Percentiles rank a stretch among this genome's conserved stretches.
phyloP scores from a whole-genome alignment of 495 filamentous ascomycete species.

The Annulohypoxylon moriforme region DNA sequence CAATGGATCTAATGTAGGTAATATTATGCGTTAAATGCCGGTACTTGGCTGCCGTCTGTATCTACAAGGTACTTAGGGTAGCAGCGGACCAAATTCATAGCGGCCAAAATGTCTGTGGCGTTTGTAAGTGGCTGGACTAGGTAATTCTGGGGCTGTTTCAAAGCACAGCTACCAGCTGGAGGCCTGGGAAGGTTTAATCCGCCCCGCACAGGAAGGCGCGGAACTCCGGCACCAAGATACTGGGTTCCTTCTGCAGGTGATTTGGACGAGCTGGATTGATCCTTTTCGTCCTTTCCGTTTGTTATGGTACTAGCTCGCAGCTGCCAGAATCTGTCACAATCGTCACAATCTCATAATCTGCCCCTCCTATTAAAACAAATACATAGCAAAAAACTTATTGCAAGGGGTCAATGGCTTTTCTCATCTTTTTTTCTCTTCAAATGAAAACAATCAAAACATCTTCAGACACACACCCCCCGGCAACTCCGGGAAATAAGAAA shows the following conservation, averaged over 20 bases:
- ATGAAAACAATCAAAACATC: slow-evolving; percentile 29
- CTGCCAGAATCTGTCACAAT: slow-evolving; percentile 1
- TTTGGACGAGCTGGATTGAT: slow-evolving; percentile 16
- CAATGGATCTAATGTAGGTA: slow-evolving; percentile 3
- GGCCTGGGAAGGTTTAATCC: slow-evolving; percentile 29
- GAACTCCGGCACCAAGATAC: slow-evolving; percentile 41
- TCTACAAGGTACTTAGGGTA: background rate
- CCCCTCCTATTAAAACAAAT: slow-evolving; percentile 35
- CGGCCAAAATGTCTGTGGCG: slow-evolving; percentile 13
- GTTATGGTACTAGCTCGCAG: background rate
- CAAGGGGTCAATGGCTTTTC: slow-evolving; percentile 16
- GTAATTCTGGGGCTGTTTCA: slow-evolving; percentile 1
- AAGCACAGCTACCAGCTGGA: background rate
- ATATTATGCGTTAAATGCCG: slow-evolving; percentile 15
- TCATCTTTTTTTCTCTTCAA: background rate
- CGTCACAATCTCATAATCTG: background rate
- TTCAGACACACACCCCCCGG: slow-evolving; percentile 11
- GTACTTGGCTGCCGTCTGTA: slow-evolving; percentile 1
- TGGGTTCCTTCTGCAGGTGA: slow-evolving; percentile 41
- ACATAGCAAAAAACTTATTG: background rate
- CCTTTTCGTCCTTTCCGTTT: slow-evolving; percentile 23
- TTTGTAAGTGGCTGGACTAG: slow-evolving; percentile 30
- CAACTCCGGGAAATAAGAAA: background rate
- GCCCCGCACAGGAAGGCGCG: slow-evolving; percentile 25
- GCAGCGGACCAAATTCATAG: background rate